These are phyloP conservation scores for Lichtheimia ramosa DNA, from an alignment of 371 early-diverging fungal species.

Conservation along the genomic window DNA sequence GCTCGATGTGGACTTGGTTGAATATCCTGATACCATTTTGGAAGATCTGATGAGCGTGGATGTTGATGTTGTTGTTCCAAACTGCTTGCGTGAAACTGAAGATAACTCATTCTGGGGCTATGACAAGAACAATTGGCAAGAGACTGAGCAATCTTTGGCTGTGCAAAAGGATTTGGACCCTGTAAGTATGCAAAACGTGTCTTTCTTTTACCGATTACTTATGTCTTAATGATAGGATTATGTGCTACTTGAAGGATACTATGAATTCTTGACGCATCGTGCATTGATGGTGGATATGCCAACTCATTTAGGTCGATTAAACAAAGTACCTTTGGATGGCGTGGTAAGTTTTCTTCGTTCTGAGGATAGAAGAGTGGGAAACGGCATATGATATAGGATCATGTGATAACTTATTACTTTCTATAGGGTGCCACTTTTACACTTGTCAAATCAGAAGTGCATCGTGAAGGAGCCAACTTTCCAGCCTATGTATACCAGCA, in stretches of 20 bases:
- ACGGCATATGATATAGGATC: too few relatives aligned
- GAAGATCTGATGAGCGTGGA: conserved; percentile 53
- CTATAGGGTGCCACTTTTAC: conserved; percentile 46
- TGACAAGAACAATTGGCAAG: conserved; percentile 73
- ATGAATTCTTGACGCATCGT: conserved; percentile 41
- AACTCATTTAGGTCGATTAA: conserved; percentile 26
- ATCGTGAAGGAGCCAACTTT: conserved; percentile 69
- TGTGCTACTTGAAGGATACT: conserved; percentile 47
- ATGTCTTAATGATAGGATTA: conserved; percentile 19
- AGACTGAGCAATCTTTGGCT: conserved; percentile 55
- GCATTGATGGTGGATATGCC: conserved; percentile 53
- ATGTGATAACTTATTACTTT: background rate
- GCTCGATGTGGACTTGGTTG: conserved; percentile 62
- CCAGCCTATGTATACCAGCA: conserved; percentile 64
- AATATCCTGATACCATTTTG: conserved; percentile 54
- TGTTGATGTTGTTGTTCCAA: conserved; percentile 59
- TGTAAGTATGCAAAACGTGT: conserved; percentile 5
- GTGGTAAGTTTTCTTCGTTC: conserved; percentile 20
- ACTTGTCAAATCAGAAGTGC: conserved; percentile 64
- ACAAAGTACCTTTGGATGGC: conserved; percentile 40
- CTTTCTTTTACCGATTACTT: background rate
- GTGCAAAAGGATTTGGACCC: conserved; percentile 52
- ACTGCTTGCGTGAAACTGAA: conserved; percentile 53
- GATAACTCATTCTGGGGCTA: conserved; percentile 53
- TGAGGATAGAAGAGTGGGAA: too few relatives aligned